A percentile compares a stretch with the other conserved stretches of the same genome.
phyloP scores from a whole-genome alignment of 345 rosid species.

The Melaleuca quinquenervia region DNA sequence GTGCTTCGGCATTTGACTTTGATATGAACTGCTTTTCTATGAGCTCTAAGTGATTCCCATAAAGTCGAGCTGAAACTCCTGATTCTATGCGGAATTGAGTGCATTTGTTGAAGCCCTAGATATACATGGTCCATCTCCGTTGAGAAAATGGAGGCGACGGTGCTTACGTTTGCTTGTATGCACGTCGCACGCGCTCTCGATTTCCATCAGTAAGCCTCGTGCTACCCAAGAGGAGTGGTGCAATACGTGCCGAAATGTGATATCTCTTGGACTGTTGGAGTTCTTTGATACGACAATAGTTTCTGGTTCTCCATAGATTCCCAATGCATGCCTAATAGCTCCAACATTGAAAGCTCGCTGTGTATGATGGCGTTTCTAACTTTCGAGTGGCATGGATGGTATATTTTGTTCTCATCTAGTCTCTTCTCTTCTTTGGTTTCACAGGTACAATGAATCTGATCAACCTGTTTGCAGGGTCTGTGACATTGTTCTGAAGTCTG shows the following conservation, averaged over 20 bases:
- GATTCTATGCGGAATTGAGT: background rate
- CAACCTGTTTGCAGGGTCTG: slow-evolving; percentile 89
- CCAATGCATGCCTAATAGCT: background rate
- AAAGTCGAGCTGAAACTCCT: background rate
- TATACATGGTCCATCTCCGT: background rate
- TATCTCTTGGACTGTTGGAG: background rate
- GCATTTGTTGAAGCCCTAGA: background rate
- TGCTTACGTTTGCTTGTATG: no score
- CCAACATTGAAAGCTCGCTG: background rate
- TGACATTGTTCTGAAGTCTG: slow-evolving; percentile 71
- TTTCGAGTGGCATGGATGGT: background rate
- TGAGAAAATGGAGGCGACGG: background rate
- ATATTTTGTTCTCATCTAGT: background rate
- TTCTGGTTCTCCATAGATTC: background rate
- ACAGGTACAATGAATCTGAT: slow-evolving; percentile 79
- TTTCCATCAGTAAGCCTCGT: no score
- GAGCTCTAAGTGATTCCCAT: background rate
- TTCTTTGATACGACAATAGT: background rate
- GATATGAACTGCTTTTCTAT: background rate
- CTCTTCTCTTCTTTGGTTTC: background rate
- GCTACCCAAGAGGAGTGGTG: background rate
- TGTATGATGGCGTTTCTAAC: background rate
- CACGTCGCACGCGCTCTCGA: no score
- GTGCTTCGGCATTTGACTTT: background rate
- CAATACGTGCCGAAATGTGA: background rate